These are phyloP conservation scores for Leccinum pellstonianum DNA, from an alignment of 768 basidiomycete genomes.

Conservation along the genomic window DNA sequence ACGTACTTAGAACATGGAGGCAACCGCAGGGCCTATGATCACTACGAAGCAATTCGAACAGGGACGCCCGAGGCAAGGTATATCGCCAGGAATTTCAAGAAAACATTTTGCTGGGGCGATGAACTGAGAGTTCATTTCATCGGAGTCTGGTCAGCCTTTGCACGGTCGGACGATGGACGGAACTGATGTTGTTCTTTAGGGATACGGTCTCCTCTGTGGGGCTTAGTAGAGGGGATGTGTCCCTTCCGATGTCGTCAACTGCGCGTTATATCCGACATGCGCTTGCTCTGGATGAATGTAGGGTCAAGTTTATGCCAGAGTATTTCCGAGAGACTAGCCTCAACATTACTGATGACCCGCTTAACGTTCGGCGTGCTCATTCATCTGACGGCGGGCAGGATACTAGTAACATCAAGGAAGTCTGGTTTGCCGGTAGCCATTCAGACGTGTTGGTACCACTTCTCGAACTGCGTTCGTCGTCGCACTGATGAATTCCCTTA, in stretches of 20 bases:
- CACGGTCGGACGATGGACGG: not conserved
- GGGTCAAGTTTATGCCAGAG: not conserved
- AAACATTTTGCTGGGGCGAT: not conserved
- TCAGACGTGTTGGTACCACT: constrained; percentile 24
- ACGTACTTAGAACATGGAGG: not conserved
- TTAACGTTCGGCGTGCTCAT: not conserved
- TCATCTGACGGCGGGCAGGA: not conserved
- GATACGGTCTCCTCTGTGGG: constrained; percentile 51
- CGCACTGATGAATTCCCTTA: not conserved
- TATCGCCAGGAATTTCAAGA: not conserved
- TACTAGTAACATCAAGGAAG: constrained; percentile 33
- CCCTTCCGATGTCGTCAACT: constrained; percentile 51
- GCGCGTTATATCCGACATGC: constrained; percentile 26
- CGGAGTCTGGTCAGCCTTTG: constrained; percentile 42
- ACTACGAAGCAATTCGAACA: not conserved
- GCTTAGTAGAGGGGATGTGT: constrained; percentile 40
- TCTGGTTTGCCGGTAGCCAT: not conserved
- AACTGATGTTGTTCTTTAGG: constrained; percentile 27
- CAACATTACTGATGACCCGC: constrained; percentile 5
- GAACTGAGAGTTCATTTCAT: constrained; percentile 30
- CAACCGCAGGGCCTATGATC: not conserved
- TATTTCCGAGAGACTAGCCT: constrained; percentile 22
- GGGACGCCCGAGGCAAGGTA: not conserved
- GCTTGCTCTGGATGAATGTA: not conserved
- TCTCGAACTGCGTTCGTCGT: no score